phyloP scores from a whole-genome alignment of 352 stramenopile genomes.

The Stramenopiles sp. region DNA sequence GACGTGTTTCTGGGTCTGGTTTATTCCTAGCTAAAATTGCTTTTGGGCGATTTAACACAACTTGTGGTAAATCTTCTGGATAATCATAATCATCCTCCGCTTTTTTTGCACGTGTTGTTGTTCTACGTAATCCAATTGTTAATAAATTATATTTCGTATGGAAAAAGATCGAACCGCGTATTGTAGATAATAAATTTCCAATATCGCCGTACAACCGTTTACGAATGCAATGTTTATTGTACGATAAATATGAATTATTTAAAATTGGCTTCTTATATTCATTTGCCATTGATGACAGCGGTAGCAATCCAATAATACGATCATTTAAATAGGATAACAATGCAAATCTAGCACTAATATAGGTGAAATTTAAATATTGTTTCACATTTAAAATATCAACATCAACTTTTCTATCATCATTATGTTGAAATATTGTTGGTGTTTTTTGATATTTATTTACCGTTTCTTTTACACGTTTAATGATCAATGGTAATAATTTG shows the following conservation, averaged over 20 bases:
- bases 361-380: background rate
- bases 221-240: too few species aligned
- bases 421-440: background rate
- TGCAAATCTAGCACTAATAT: constrained; percentile 26
- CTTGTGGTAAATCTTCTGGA: constrained; percentile 51
- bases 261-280: background rate
- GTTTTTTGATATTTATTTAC: background rate
- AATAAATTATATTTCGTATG: constrained; percentile 53
- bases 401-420: too few species aligned
- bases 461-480: constrained; percentile 15
- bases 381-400: background rate
- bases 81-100: constrained; percentile 74
- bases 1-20: constrained; percentile 26
- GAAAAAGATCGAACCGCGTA: constrained; percentile 43
- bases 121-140: constrained; percentile 40
- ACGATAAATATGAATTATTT: background rate
- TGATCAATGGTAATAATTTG: constrained; percentile 19
- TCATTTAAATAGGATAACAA: constrained; percentile 47
- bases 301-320: constrained; percentile 35
- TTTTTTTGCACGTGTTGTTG: constrained; percentile 42
- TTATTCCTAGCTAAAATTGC: constrained; percentile 35
- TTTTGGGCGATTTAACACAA: constrained; percentile 58
- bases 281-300: constrained; percentile 41
- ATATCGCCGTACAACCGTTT: background rate
- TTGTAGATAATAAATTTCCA: constrained; percentile 24